Percentiles rank a stretch among this genome's conserved stretches.
phyloP scores from a whole-genome alignment of 2,329 filamentous ascomycete genomes.

The Zymoseptoria tritici region DNA sequence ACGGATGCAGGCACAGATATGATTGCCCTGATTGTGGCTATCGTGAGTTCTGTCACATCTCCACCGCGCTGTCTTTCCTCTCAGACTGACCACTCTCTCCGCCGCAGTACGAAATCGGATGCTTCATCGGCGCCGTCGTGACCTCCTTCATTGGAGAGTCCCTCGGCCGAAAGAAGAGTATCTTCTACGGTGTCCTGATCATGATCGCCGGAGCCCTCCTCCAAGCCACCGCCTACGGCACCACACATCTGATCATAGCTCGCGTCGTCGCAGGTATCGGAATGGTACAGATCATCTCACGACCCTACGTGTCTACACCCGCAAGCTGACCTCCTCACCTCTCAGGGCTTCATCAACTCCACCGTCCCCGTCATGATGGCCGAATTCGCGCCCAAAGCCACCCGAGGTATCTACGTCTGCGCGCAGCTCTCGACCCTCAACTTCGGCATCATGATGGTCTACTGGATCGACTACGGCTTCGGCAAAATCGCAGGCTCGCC shows the following conservation, averaged over 20 bases:
- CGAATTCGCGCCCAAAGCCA: constrained; percentile 32
- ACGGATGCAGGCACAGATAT: constrained; percentile 29
- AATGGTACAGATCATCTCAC: constrained; percentile 13
- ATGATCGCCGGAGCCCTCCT: constrained; percentile 39
- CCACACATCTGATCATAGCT: constrained; percentile 38
- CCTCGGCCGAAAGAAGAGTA: constrained; percentile 39
- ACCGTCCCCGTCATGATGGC: constrained; percentile 40
- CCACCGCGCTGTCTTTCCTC: not conserved
- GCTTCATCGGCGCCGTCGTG: constrained; percentile 36
- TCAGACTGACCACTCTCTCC: not conserved
- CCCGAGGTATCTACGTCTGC: constrained; percentile 36
- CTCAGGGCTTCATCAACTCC: constrained; percentile 36
- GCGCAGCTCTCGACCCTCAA: constrained; percentile 44
- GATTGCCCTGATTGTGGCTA: constrained; percentile 43
- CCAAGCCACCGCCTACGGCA: constrained; percentile 35
- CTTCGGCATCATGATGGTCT: constrained; percentile 40
- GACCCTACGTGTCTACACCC: too few relatives aligned
- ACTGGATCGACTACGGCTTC: constrained; percentile 43
- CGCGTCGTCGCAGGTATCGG: constrained; percentile 40
- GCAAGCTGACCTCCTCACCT: not conserved
- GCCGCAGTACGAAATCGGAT: constrained; percentile 31
- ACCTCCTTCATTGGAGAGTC: constrained; percentile 37
- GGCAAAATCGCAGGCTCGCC: constrained; percentile 19
- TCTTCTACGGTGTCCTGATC: constrained; percentile 37
- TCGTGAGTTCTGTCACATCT: constrained; percentile 15